Conservation (phyloP, 169 alveolate genomes). For the Babesia bigemina region DNA sequence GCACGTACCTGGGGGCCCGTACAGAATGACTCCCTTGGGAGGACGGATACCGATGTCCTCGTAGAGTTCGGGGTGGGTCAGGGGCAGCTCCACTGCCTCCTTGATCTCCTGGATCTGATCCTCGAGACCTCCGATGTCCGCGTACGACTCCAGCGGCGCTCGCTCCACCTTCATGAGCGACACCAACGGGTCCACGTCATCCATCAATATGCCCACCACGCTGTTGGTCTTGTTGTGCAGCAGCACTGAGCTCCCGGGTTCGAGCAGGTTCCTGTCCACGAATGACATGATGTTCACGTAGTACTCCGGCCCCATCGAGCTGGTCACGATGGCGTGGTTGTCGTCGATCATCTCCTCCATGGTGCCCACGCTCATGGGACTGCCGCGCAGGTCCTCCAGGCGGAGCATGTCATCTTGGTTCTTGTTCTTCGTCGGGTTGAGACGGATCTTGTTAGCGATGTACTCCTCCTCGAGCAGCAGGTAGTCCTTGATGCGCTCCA, state of each 20-base stretch:
- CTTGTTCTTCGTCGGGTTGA: conserved; percentile 73
- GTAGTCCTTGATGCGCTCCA: conserved; percentile 93
- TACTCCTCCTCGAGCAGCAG: conserved; percentile 94
- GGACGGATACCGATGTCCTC: conserved; percentile 98
- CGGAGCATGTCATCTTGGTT: conserved; percentile 82
- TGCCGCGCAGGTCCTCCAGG: conserved; percentile 96
- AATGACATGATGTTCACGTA: conserved; percentile 96
- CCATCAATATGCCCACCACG: conserved; percentile 97
- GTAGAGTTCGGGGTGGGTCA: conserved; percentile 98
- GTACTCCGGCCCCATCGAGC: conserved; percentile 98
- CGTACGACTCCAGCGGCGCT: conserved; percentile 99
- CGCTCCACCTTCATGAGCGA: conserved; percentile 96
- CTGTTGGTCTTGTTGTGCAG: conserved; percentile 93
- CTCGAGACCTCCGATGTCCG: conserved; percentile 99
- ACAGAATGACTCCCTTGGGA: conserved; percentile 91
- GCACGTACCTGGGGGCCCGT: conserved; percentile 93
- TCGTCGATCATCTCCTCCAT: conserved; percentile 98
- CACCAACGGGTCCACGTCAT: conserved; percentile 97
- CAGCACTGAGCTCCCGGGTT: conserved; percentile 97
- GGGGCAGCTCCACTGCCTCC: conserved; percentile 96
- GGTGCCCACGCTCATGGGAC: conserved; percentile 97
- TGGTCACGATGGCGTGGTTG: conserved; percentile 97
- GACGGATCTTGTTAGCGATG: conserved; percentile 86
- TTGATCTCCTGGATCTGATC: conserved; percentile 93
- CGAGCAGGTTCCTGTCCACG: conserved; percentile 97